Evolutionary conservation across 2,329 filamentous ascomycete species (phyloP), one percentile per base, ranked within the genome.

Genomic region (Fusarium sp.): DNA sequence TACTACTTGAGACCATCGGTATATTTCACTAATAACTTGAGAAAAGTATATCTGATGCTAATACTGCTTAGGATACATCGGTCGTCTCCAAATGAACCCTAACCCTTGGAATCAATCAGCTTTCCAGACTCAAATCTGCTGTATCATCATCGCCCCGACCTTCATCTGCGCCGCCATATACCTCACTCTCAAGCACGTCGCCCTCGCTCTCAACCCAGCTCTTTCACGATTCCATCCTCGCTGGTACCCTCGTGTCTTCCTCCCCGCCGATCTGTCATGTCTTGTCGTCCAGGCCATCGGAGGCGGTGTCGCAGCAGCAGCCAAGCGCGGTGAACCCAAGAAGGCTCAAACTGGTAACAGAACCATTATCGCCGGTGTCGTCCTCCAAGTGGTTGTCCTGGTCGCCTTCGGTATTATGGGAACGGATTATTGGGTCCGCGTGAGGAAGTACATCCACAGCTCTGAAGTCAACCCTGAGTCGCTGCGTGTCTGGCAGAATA

Each of bases 101-200:
- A 87, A 88, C 78, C 87, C 87, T 6, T 91, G 86, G 84, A 80
- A 86, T 77, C 74, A 81, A 16, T 66, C 79, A 56, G 83, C 84
- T 63, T 90, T 90, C 79, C 79, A 89, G 76, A 84, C 86, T 47
- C 87, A 90, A 67, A 88, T 90, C 76, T 84, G 84, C 78, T 81
- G 83, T 78, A 87, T 89, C 79, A 86, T 88, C 78, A 82, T 88
- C 53, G 85, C 81, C n/a, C 86, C 86, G 5, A 87, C 88, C 30
- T 83, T 91, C 62, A 82, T 90, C 78, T 88, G 87, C 78, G 87
- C 88, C 69, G 85, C 83, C 74, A 86, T 91, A 77, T 91, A 91
- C 80, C 84, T 91, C 27, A 89, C 86, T 6, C 84, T 91, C 63
- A 88, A 89, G 77, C 88, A 90, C 81, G 78, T 87, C 69, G 82